Evolutionary conservation across 108 stramenopile genomes (phyloP), one percentile per base, ranked within the genome.

Genomic region (Skeletonema tropicum): DNA sequence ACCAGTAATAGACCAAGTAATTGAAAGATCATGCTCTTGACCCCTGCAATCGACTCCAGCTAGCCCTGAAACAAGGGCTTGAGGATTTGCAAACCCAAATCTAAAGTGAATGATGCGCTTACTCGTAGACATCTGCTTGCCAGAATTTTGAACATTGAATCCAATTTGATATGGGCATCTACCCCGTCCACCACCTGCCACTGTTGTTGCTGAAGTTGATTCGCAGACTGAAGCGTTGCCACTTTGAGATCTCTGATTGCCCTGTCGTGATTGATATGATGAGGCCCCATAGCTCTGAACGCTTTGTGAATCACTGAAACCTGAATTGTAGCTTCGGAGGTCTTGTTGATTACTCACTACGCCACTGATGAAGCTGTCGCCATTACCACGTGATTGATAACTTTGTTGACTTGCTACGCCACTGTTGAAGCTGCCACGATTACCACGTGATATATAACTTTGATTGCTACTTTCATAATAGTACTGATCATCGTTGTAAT

Each of bases 21-120:
- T 62, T 35, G 71, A 67, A 12, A 96, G 86, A 66, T 96, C 90
- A 74, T 96, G 95, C 72, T 96, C 93, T 49, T 86, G 87, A 12
- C 95, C 95, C 14, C 95, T 87, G 60, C 90, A 91, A 19, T 95
- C 87, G 5, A 69, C 68, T 13, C 92, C 90, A 17, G 77, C 61
- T 26, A 55, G 73, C 13, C 92, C 92, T 26, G 68, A 36, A 21
- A 66, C 71, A 31, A 92, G 66, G 11, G 95, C 83, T 29, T 73
- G 41, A 25, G 41, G 6, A 65, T 91, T 85, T 64, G 92, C 81
- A 80, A 92, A 92, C 2, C 95, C 95, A 82, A 94, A 96, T 19
- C 87, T 57, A 52, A 86, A 96, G 35, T 87, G 86, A 42, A 96
- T 81, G 17, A 88, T 83, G 26, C 93, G 84, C 70, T 96, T 96